Percentiles rank a stretch among this genome's conserved stretches.
These are phyloP conservation scores for Penicillium sp. DNA, from an alignment of 2,329 filamentous ascomycete genomes.

Conservation along the genomic window DNA sequence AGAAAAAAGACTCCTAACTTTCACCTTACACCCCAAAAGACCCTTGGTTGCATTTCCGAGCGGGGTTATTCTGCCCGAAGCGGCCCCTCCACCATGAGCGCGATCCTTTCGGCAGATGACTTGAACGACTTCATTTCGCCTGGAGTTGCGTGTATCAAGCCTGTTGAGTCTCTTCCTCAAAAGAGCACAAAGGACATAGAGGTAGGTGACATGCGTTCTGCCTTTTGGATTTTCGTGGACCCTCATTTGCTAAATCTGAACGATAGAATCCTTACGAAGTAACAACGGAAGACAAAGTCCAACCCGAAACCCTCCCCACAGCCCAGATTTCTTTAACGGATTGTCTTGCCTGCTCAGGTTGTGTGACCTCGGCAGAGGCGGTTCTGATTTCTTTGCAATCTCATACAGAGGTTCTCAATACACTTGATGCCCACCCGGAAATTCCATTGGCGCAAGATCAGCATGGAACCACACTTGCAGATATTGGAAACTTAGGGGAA, in stretches of 20 bases:
- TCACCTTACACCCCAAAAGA: neutral
- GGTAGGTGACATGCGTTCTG: constrained; percentile 38
- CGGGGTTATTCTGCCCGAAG: constrained; percentile 19
- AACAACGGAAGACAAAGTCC: constrained; percentile 82
- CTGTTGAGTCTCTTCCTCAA: constrained; percentile 84
- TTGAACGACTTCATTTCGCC: constrained; percentile 99
- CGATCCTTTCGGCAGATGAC: constrained; percentile 94
- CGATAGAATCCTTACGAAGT: constrained; percentile 74
- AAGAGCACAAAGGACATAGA: constrained; percentile 54
- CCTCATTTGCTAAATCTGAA: constrained; percentile 25
- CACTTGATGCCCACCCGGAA: constrained; percentile 67
- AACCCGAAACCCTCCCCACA: constrained; percentile 63
- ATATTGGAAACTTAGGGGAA: constrained; percentile 40
- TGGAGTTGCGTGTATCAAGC: constrained; percentile 97
- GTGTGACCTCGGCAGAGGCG: constrained; percentile 95
- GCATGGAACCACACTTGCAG: constrained; percentile 51
- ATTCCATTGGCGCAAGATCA: constrained; percentile 37
- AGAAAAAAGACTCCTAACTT: neutral
- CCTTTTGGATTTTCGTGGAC: constrained; percentile 2
- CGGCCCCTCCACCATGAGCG: constrained; percentile 70
- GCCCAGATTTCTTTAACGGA: constrained; percentile 96
- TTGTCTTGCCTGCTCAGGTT: constrained; percentile 95
- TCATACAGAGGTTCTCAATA: constrained; percentile 84
- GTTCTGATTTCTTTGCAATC: constrained; percentile 95
- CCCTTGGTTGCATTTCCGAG: neutral